Conservation (phyloP, 148 eudicot species). For the Rhododendron henanense region DNA sequence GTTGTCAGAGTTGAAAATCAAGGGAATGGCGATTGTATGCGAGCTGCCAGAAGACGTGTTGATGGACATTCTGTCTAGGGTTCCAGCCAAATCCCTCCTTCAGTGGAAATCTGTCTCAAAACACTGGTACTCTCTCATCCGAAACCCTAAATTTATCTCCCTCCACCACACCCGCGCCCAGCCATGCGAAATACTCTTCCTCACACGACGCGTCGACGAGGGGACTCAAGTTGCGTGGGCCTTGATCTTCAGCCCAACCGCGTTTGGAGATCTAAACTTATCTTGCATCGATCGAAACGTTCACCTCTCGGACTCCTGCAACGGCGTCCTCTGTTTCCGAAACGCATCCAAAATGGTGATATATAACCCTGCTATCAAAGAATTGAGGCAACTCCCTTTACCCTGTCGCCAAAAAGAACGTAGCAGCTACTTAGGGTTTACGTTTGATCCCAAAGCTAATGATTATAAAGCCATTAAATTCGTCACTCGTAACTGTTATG, state of each 20-base stretch:
- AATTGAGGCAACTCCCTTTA: neutral
- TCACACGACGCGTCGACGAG: too few relatives aligned
- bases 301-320: neutral
- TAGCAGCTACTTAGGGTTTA: neutral
- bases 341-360: too few relatives aligned
- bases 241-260: too few relatives aligned
- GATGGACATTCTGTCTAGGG: neutral
- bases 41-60: neutral
- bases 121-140: too few relatives aligned
- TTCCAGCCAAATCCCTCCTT: neutral
- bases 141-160: too few relatives aligned
- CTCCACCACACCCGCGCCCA: too few relatives aligned
- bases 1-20: too few relatives aligned
- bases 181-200: too few relatives aligned
- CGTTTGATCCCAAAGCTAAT: neutral
- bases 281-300: neutral
- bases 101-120: neutral
- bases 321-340: neutral
- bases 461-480: neutral
- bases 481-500: neutral
- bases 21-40: neutral
- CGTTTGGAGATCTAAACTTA: too few relatives aligned
- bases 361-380: neutral
- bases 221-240: too few relatives aligned
- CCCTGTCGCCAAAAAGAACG: neutral